Percentiles rank a stretch among this genome's conserved stretches.
Conservation (phyloP, 2,329 filamentous ascomycete genomes). For the Epichloe baconii region DNA sequence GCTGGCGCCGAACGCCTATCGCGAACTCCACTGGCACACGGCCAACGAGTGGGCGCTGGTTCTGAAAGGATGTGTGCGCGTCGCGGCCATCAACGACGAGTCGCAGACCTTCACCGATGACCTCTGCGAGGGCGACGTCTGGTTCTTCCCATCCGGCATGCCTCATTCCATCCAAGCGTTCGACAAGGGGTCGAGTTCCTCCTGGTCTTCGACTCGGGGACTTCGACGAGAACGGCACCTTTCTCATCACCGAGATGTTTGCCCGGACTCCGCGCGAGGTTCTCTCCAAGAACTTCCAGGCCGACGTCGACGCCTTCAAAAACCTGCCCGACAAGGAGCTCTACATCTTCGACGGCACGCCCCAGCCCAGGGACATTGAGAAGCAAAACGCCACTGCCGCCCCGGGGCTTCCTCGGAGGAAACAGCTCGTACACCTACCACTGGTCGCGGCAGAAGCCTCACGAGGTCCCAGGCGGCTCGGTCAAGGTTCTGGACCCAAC, state of each 20-base stretch:
- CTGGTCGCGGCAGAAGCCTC: conserved; percentile 36
- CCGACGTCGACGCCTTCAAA: conserved; percentile 33
- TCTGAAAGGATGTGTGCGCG: conserved; percentile 37
- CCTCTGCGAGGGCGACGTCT: conserved; percentile 17
- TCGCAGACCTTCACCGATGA: conserved; percentile 35
- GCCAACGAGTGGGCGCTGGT: conserved; percentile 39
- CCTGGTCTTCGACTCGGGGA: conserved; percentile 45
- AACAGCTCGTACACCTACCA: conserved; percentile 34
- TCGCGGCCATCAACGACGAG: conserved; percentile 38
- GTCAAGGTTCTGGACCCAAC: conserved; percentile 46
- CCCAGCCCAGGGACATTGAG: conserved; percentile 30
- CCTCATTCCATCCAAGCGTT: conserved; percentile 42
- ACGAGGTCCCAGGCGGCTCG: conserved; percentile 38
- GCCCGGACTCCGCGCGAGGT: conserved; percentile 37
- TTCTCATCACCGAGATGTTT: conserved; percentile 42
- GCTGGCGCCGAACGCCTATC: conserved; percentile 41
- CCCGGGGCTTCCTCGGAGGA: conserved; percentile 27
- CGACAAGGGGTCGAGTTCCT: conserved; percentile 42
- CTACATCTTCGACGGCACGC: conserved; percentile 40
- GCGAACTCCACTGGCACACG: conserved; percentile 52
- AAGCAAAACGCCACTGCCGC: conserved; percentile 34
- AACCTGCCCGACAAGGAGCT: conserved; percentile 33
- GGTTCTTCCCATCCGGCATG: conserved; percentile 35
- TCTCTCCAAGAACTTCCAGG: conserved; percentile 40
- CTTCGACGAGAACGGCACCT: conserved; percentile 47